Conservation (phyloP, 108 stramenopile genomes). For the Skeletonema menzelii region DNA sequence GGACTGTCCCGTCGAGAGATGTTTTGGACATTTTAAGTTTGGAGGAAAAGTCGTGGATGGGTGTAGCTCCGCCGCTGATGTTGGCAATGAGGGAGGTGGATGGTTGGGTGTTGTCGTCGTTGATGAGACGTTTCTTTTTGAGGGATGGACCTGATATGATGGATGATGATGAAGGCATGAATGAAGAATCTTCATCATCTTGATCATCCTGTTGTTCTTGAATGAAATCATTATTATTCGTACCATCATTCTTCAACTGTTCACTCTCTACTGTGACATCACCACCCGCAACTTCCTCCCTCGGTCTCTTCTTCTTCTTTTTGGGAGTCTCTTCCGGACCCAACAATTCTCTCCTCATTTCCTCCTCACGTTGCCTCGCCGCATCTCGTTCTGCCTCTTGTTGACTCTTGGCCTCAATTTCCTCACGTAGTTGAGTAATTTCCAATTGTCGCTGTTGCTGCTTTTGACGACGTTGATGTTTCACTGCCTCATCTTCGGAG, state of each 20-base stretch:
- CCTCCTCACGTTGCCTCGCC: slow-evolving; percentile 23
- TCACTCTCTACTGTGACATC: slow-evolving; percentile 12
- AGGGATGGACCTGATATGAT: slow-evolving; percentile 22
- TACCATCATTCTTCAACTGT: neutral
- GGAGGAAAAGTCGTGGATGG: slow-evolving; percentile 83
- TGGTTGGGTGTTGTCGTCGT: neutral
- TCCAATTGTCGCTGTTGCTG: slow-evolving; percentile 50
- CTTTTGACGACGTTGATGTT: slow-evolving; percentile 6
- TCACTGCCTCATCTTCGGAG: neutral
- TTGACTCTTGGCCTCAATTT: slow-evolving; percentile 35
- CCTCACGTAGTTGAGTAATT: slow-evolving; percentile 52
- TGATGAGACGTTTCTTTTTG: slow-evolving; percentile 44
- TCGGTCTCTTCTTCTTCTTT: slow-evolving; percentile 19
- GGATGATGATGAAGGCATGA: neutral
- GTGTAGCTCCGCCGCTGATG: slow-evolving; percentile 54
- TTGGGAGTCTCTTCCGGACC: slow-evolving; percentile 31
- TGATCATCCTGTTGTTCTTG: neutral
- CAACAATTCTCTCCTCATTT: slow-evolving; percentile 46
- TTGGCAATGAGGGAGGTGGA: slow-evolving; percentile 68
- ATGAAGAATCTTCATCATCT: neutral
- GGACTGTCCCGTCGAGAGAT: slow-evolving; percentile 40
- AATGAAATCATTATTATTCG: neutral
- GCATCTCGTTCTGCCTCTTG: slow-evolving; percentile 1
- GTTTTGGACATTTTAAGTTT: slow-evolving; percentile 45
- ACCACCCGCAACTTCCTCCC: slow-evolving; percentile 12